Percentiles rank a stretch among this genome's conserved stretches.
Evolutionary conservation across 257 asterid genomes (phyloP).

Genomic region (Solanum phureja): DNA sequence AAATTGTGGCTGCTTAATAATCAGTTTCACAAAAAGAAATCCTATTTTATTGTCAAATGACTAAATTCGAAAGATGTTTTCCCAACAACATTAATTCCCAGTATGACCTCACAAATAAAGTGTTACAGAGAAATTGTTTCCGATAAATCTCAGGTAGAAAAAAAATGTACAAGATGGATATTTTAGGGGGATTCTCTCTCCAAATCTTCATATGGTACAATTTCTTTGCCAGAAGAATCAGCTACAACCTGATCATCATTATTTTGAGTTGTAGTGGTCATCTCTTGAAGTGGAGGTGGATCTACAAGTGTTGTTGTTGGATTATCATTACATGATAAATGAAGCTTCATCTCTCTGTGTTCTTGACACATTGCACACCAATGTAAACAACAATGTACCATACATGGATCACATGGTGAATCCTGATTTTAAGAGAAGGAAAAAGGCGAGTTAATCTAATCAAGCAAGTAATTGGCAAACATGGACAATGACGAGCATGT

Average conservation of each 20-base stretch:
- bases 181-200: slow-evolving; percentile 39
- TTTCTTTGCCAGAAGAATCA: slow-evolving; percentile 13
- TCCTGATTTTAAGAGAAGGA: slow-evolving; percentile 25
- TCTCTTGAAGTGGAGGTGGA: slow-evolving; percentile 62
- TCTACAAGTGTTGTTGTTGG: slow-evolving; percentile 18
- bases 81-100: too few relatives aligned
- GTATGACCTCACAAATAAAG: background rate
- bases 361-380: slow-evolving; percentile 96
- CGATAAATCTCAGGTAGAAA: background rate
- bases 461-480: too few relatives aligned
- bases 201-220: slow-evolving; percentile 17
- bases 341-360: slow-evolving; percentile 53
- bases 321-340: slow-evolving; percentile 15
- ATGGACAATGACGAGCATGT: too few relatives aligned
- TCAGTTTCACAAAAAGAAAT: background rate
- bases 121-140: background rate
- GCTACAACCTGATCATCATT: background rate
- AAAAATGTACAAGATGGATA: background rate
- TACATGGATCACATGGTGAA: slow-evolving; percentile 74
- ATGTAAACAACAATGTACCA: slow-evolving; percentile 76
- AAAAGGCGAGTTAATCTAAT: too few relatives aligned
- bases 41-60: background rate
- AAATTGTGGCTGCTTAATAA: background rate
- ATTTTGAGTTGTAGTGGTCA: slow-evolving; percentile 36
- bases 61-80: background rate